These are phyloP conservation scores for Lasiosphaeria ovina DNA, from an alignment of 495 filamentous ascomycete genomes.

Conservation along the genomic window DNA sequence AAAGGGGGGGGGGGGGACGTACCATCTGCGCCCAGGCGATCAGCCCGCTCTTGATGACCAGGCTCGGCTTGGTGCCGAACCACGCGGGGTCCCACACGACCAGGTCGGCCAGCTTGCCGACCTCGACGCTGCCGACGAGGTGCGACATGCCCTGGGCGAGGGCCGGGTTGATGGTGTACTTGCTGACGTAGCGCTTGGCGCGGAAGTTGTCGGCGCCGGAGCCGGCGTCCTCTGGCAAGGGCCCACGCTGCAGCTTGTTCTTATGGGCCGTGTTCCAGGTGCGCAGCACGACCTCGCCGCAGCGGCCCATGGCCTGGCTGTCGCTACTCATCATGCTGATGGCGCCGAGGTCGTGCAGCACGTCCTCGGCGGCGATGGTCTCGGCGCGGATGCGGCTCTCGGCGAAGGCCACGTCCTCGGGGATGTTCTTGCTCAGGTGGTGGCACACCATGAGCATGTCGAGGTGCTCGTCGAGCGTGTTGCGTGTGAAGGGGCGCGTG, in stretches of 20 bases:
- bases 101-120: constrained; percentile 88
- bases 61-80: constrained; percentile 84
- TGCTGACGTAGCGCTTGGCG: constrained; percentile 90
- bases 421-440: constrained; percentile 86
- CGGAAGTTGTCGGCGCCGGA: constrained; percentile 88
- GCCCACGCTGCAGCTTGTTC: constrained; percentile 87
- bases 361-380: constrained; percentile 96
- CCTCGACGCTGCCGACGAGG: constrained; percentile 81
- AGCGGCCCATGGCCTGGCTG: constrained; percentile 96
- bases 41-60: constrained; percentile 88
- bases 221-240: constrained; percentile 72
- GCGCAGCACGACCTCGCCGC: constrained; percentile 88
- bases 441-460: constrained; percentile 99
- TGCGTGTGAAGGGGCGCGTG: constrained; percentile 85
- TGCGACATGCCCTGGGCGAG: constrained; percentile 93
- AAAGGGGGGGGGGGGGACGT: constrained; percentile 22
- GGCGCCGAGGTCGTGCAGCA: constrained; percentile 91
- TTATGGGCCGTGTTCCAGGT: constrained; percentile 99
- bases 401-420: constrained; percentile 94
- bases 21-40: constrained; percentile 87
- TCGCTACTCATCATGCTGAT: constrained; percentile 99
- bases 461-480: constrained; percentile 95
- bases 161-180: constrained; percentile 97
- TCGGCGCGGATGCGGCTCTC: constrained; percentile 93
- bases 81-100: constrained; percentile 83